Base-by-base conservation (phyloP, 306 rosid species). In the Begonia loranthoides region DNA sequence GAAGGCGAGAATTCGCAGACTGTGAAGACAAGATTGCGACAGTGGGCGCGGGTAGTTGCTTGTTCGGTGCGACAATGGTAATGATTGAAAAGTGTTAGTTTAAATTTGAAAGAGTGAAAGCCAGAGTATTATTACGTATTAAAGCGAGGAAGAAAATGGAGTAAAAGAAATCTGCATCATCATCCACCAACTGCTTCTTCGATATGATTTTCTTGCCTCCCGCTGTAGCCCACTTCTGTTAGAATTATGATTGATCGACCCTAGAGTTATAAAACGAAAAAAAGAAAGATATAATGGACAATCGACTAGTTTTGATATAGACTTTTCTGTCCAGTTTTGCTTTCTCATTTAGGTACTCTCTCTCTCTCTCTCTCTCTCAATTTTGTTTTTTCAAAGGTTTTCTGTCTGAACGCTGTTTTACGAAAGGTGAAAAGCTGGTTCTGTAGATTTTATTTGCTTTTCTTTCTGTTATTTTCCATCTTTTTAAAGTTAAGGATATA, bases 41-140 rank as follows among this genome's bases (percentile, higher is more conserved):
- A 75, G 59, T 87, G 96, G 96, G 94, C 94, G 9, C 81, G 69
- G 45, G 72, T 80, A 51, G 96, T 82, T 9, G 94, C 79, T 19
- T 87, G 82, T 69, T 54, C 71, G 44, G 76, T 69, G 55, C 66
- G 76, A 38, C 67, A 80, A 54, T 73, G 41, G 1, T 56, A 52
- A 69, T 51, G n/a, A 47, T 52, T 44, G 9, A 7, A 36, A 41
- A 54, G 45, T 5, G 9, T 50, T 45, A 11, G 53, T 46, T 34
- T 15, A 15, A 46, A 12, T 13, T 9, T 17, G 17, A 2, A 4
- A 9, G 22, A 33, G 11, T 13, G 15, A 21, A 21, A 6, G 6
- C 12, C 10, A 9, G 12, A 13, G 16, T 5, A 10, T n/a, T n/a
- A n/a, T n/a, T n/a, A n/a, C n/a, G n/a, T n/a, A n/a, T 17, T 4